Evolutionary conservation across 805 yeast genomes (phyloP).

Genomic region (Limtongia smithiae): DNA sequence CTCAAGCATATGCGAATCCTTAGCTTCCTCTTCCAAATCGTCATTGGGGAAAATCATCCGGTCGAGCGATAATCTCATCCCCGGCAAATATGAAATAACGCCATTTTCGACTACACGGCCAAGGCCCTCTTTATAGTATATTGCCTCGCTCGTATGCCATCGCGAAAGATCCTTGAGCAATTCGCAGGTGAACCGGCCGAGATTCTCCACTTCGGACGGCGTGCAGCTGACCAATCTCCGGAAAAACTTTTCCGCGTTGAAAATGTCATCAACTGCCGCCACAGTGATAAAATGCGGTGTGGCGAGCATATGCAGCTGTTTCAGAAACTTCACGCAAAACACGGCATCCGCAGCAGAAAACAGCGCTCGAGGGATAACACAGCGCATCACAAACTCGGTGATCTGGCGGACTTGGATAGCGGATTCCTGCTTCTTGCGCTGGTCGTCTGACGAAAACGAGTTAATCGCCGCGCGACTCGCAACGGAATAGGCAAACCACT

Average conservation of each 20-base stretch:
- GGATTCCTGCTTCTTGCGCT: constrained; percentile 4
- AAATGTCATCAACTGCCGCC: constrained; percentile 44
- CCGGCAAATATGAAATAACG: constrained; percentile 30
- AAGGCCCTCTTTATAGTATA: constrained; percentile 36
- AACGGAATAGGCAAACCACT: constrained; percentile 33
- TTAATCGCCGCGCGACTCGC: neutral
- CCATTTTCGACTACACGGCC: constrained; percentile 30
- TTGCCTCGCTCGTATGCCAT: constrained; percentile 42
- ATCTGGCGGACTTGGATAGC: constrained; percentile 6
- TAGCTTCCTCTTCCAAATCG: constrained; percentile 17
- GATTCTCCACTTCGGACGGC: constrained; percentile 71
- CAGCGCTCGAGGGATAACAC: constrained; percentile 70
- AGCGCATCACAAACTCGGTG: constrained; percentile 51
- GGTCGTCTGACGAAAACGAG: constrained; percentile 1
- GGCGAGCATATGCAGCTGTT: constrained; percentile 46
- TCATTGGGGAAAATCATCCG: neutral
- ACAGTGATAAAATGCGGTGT: constrained; percentile 43
- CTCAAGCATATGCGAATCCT: constrained; percentile 24
- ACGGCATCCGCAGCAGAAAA: constrained; percentile 83
- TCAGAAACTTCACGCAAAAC: constrained; percentile 59
- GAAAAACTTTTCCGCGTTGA: constrained; percentile 36
- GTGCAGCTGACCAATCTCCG: constrained; percentile 68
- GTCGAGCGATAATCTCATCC: constrained; percentile 24
- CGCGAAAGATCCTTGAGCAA: constrained; percentile 48
- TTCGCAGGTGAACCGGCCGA: constrained; percentile 68